These are phyloP conservation scores for Aspergillus novofumigatus DNA, from an alignment of 2,329 filamentous ascomycete species.

Conservation along the genomic window DNA sequence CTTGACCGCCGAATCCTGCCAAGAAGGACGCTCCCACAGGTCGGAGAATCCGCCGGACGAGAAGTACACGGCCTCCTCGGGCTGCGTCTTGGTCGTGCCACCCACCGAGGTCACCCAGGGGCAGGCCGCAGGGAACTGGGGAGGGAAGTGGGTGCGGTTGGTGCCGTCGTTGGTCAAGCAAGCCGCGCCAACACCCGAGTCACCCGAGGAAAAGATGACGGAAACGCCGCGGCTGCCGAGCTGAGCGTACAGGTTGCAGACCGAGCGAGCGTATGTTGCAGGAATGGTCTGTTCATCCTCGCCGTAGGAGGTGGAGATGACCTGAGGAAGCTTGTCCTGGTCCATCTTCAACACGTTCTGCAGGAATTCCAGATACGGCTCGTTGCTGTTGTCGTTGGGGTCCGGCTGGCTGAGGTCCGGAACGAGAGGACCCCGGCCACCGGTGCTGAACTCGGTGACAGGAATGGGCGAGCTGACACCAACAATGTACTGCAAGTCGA, in stretches of 20 bases:
- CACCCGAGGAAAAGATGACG: constrained; percentile 48
- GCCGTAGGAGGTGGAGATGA: constrained; percentile 40
- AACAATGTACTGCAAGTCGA: constrained; percentile 49
- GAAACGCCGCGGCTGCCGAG: constrained; percentile 49
- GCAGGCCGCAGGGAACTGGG: constrained; percentile 39
- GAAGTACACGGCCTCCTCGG: constrained; percentile 38
- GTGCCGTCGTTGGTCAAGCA: constrained; percentile 33
- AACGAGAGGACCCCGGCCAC: constrained; percentile 43
- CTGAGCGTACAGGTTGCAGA: constrained; percentile 46
- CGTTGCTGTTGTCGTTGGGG: constrained; percentile 41
- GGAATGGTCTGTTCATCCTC: constrained; percentile 40
- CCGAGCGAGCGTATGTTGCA: constrained; percentile 31
- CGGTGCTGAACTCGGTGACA: constrained; percentile 46
- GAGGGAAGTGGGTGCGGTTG: constrained; percentile 38
- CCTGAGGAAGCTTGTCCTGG: constrained; percentile 29
- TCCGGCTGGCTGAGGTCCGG: constrained; percentile 47
- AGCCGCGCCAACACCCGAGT: constrained; percentile 42
- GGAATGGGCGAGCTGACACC: constrained; percentile 43
- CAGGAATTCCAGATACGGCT: constrained; percentile 41
- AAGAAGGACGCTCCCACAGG: constrained; percentile 32
- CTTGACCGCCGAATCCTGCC: constrained; percentile 33
- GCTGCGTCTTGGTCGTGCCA: constrained; percentile 34
- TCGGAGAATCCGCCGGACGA: constrained; percentile 42
- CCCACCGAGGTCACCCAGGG: constrained; percentile 42
- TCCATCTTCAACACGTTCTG: constrained; percentile 29